A percentile compares a stretch with the other conserved stretches of the same genome.
These are phyloP conservation scores for Limonium bicolor DNA, from an alignment of 148 eudicot species.

Conservation along the genomic window DNA sequence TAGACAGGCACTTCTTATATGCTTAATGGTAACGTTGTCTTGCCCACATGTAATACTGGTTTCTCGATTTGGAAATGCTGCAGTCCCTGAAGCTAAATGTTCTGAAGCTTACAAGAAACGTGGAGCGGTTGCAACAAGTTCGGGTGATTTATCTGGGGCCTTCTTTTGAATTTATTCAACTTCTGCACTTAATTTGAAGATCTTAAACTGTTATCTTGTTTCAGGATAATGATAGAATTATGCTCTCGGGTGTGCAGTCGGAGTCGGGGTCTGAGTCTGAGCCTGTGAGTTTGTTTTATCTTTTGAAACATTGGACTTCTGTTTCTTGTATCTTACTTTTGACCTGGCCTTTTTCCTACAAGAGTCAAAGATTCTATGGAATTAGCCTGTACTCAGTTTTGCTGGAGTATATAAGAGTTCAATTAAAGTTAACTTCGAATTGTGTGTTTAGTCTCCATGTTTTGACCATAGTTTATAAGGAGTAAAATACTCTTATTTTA, in stretches of 20 bases:
- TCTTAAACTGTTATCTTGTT: conserved; percentile 7
- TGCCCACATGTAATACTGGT: too few relatives aligned
- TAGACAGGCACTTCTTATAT: too few relatives aligned
- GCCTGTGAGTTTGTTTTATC: conserved; percentile 20
- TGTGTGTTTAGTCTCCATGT: too few relatives aligned
- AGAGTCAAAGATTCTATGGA: too few relatives aligned
- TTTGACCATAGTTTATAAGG: too few relatives aligned
- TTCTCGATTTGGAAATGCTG: too few relatives aligned
- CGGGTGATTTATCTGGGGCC: conserved; percentile 41
- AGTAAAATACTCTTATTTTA: too few relatives aligned
- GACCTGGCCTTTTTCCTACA: conserved; percentile 1
- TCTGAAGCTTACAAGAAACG: conserved; percentile 54
- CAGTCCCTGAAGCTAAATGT: conserved; percentile 95
- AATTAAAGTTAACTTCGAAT: too few relatives aligned
- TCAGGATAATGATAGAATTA: conserved; percentile 44
- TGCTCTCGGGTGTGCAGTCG: conserved; percentile 12
- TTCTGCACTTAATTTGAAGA: not conserved
- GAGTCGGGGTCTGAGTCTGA: conserved; percentile 22
- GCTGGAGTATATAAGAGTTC: too few relatives aligned
- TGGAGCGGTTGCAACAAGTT: conserved; percentile 45
- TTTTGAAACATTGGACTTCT: not conserved
- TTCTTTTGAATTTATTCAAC: not conserved
- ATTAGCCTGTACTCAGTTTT: too few relatives aligned
- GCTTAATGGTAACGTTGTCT: too few relatives aligned
- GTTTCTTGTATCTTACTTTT: conserved; percentile 1